Conservation (phyloP, 768 basidiomycete species). For the Leccinum rimulosum region DNA sequence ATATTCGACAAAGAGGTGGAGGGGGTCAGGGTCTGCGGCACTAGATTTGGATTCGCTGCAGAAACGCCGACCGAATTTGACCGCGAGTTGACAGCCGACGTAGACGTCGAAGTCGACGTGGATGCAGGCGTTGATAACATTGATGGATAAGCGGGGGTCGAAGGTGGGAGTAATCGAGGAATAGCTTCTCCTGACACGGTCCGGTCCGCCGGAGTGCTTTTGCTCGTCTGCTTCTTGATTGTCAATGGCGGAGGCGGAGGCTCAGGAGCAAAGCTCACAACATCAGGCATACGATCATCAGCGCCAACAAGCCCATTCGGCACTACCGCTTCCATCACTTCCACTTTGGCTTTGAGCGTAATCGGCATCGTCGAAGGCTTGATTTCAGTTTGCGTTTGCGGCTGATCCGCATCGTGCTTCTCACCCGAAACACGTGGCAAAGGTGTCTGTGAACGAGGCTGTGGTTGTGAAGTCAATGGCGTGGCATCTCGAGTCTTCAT, state of each 20-base stretch:
- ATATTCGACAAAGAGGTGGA: conserved; percentile 9
- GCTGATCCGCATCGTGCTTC: conserved; percentile 4
- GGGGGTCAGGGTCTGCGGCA: neutral
- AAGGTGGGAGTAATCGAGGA: neutral
- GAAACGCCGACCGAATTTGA: conserved; percentile 25
- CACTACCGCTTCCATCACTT: conserved; percentile 23
- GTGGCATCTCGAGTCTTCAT: neutral
- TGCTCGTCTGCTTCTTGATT: conserved; percentile 18
- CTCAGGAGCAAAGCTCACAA: conserved; percentile 30
- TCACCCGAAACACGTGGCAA: conserved; percentile 3
- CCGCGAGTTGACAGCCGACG: conserved; percentile 23
- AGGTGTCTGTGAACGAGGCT: neutral
- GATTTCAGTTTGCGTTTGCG: conserved; percentile 7
- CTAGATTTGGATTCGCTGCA: conserved; percentile 2
- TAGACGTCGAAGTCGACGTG: conserved; percentile 24
- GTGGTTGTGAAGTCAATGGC: neutral
- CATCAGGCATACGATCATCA: conserved; percentile 21
- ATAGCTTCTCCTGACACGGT: neutral
- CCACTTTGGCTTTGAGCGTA: conserved; percentile 25
- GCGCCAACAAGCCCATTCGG: conserved; percentile 16
- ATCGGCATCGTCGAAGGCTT: conserved; percentile 6
- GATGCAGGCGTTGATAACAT: conserved; percentile 13
- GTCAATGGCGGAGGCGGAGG: conserved; percentile 33
- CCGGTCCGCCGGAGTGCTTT: conserved; percentile 7
- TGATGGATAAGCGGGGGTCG: conserved; percentile 7